phyloP scores from a whole-genome alignment of 2,329 filamentous ascomycete species.

The Microcera coccophila region DNA sequence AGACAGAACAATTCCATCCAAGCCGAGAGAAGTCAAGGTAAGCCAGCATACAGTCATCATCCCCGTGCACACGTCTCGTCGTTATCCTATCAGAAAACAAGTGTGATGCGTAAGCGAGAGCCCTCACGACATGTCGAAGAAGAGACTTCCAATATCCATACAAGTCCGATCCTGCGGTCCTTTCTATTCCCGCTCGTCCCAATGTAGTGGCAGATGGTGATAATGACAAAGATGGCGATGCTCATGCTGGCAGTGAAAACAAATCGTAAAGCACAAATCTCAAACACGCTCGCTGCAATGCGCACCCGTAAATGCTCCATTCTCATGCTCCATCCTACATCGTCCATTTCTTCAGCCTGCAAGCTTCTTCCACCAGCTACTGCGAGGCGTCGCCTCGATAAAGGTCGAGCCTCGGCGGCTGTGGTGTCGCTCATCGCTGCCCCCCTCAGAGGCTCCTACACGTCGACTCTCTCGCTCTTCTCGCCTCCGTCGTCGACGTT shows the following conservation, averaged over 20 bases:
- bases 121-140: background rate
- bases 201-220: too few species aligned
- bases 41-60: too few species aligned
- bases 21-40: too few species aligned
- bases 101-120: background rate
- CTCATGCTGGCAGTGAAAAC: conserved; percentile 6
- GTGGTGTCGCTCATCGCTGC: conserved; percentile 43
- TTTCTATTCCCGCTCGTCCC: background rate
- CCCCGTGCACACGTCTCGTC: background rate
- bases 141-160: background rate
- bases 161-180: background rate
- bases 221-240: background rate
- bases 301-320: conserved; percentile 14
- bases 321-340: conserved; percentile 6
- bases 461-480: conserved; percentile 27
- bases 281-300: conserved; percentile 23
- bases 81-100: background rate
- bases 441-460: conserved; percentile 34
- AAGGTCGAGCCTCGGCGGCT: conserved; percentile 40
- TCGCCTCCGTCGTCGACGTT: conserved; percentile 38
- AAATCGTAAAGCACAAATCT: conserved; percentile 13
- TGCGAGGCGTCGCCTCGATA: conserved; percentile 47
- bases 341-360: conserved; percentile 33
- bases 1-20: background rate
- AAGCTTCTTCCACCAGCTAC: conserved; percentile 59